Base-by-base conservation (phyloP, 1,284 basidiomycete genomes). In the Cryptococcus floricola region DNA sequence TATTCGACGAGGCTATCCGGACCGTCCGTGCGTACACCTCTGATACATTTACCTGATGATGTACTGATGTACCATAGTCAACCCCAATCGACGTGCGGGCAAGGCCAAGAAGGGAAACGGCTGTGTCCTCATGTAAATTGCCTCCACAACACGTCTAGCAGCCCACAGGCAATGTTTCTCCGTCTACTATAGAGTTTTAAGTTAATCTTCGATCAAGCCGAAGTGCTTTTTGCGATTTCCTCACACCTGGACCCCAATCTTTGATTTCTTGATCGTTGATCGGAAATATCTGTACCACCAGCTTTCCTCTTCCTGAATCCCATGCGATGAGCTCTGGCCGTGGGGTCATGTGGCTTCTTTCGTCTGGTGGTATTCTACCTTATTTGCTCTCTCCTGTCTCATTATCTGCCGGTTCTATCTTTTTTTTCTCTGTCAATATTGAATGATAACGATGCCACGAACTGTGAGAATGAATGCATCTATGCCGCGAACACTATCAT, bases 1-100 rank as follows among this genome's bases (percentile, higher is more conserved):
- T 97, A 45, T 97, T 97, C 75, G 94, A 97, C 75, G 93, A 97
- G 78, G 92, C 92, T 37, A 96, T 96, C 71, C 85, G 92, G 19
- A 77, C 76, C 25, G 78, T 80, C 53, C 67, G 91, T 94, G 76
- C 84, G 90, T 88, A 58, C 37, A 3, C 13, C 27, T 10, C 28
- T 19, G n/a, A 50, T 10, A 28, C 38, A 3, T 44, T 4, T 13
- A 45, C 12, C 53, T 51, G 44, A 53, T n/a, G 23, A 25, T 39
- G 18, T 50, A 9, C 16, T 42, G 34, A 42, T 34, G 10, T 27
- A 39, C 5, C 34, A 41, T 25, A 76, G 75, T 76, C 54, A 72
- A 74, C 57, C 75, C 73, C 19, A 70, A 72, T 57, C 69, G 73
- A 44, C 71, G 74, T 28, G 60, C 59, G 12, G 66, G 64, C 46